phyloP scores from a whole-genome alignment of 2,329 filamentous ascomycete species.

The Aspergillus novofumigatus region DNA sequence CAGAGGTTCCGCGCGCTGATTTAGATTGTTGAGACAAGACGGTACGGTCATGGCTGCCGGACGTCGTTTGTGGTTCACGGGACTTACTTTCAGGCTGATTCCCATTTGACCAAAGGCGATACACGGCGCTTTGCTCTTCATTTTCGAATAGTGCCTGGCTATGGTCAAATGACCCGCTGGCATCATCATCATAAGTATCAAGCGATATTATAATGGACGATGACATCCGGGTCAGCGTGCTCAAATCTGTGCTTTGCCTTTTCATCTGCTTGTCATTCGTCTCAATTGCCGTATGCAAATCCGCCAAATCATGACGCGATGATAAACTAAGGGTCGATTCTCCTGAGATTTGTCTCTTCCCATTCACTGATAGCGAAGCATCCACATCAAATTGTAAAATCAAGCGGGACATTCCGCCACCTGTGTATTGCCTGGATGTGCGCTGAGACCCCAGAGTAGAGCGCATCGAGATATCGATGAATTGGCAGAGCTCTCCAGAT shows the following conservation, averaged over 20 bases:
- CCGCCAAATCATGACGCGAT: slow-evolving; percentile 7
- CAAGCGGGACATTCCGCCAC: background rate
- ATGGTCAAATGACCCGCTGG: slow-evolving; percentile 3
- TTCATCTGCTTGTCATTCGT: background rate
- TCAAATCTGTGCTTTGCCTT: background rate
- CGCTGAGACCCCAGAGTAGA: background rate
- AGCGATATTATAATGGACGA: slow-evolving; percentile 14
- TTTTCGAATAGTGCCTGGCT: background rate
- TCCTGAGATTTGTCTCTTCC: slow-evolving; percentile 1
- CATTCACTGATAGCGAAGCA: slow-evolving; percentile 7
- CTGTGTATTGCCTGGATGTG: background rate
- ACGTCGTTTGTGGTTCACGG: background rate
- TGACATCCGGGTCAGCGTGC: slow-evolving; percentile 1
- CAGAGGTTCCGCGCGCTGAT: background rate
- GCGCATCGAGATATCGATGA: slow-evolving; percentile 6
- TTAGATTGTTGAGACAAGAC: background rate
- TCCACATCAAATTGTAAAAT: slow-evolving; percentile 1
- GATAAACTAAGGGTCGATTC: slow-evolving; percentile 4
- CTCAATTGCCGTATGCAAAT: slow-evolving; percentile 4
- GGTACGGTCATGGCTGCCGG: background rate
- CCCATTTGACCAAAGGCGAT: background rate
- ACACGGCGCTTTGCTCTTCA: background rate
- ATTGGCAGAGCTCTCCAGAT: background rate
- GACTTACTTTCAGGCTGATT: background rate
- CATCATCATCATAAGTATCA: slow-evolving; percentile 10